Percentiles rank a stretch among this genome's conserved stretches.
Evolutionary conservation across 2,329 filamentous ascomycete genomes (phyloP).

Genomic region (Chrysoporthe austroafricana): DNA sequence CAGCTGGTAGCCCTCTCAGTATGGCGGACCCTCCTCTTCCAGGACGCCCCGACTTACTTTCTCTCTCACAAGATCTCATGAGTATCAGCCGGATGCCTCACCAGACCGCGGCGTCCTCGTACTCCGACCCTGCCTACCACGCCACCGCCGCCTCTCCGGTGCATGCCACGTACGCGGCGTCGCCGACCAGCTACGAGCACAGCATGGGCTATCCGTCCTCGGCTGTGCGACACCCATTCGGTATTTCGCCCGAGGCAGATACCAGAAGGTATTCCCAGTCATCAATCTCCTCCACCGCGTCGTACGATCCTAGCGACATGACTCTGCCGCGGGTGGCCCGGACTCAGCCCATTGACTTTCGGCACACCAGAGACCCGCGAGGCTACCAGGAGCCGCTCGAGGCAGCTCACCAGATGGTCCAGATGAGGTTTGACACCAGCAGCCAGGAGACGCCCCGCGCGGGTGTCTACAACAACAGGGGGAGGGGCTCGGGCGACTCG

Average conservation of each 20-base stretch:
- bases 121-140: conserved; percentile 69
- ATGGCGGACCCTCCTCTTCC: conserved; percentile 58
- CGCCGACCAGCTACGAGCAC: conserved; percentile 69
- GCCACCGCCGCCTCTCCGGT: conserved; percentile 70
- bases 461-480: conserved; percentile 70
- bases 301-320: conserved; percentile 43
- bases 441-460: conserved; percentile 89
- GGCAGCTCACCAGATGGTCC: conserved; percentile 91
- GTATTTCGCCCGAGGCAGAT: conserved; percentile 61
- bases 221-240: conserved; percentile 62
- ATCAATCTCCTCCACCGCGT: conserved; percentile 68
- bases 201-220: conserved; percentile 74
- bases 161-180: conserved; percentile 67
- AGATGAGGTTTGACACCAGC: conserved; percentile 60
- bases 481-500: conserved; percentile 77
- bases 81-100: conserved; percentile 66
- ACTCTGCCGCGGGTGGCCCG: conserved; percentile 50
- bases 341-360: conserved; percentile 68
- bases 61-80: conserved; percentile 74
- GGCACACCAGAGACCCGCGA: conserved; percentile 43
- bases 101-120: conserved; percentile 63
- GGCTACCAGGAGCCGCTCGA: conserved; percentile 87
- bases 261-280: conserved; percentile 78
- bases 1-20: conserved; percentile 72
- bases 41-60: conserved; percentile 70